Evolutionary conservation across 2,329 filamentous ascomycete species (phyloP).

Genomic region (Arthrobotrys conoides): DNA sequence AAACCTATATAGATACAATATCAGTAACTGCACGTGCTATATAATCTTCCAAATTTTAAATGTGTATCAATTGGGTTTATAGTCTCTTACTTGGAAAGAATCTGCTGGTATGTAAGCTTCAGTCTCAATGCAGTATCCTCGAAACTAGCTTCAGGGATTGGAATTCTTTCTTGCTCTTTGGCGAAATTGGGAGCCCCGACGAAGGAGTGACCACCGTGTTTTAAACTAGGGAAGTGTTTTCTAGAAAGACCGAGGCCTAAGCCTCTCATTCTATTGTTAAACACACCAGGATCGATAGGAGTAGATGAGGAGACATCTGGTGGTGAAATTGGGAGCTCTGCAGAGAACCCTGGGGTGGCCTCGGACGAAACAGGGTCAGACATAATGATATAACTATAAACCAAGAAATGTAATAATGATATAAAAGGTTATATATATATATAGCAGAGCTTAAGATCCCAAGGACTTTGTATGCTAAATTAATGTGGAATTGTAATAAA

Average conservation of each 20-base stretch:
- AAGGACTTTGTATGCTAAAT: background rate
- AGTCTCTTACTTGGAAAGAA: slow-evolving; percentile 27
- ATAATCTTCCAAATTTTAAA: background rate
- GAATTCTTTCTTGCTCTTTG: background rate
- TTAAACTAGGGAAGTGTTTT: background rate
- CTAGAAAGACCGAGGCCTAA: slow-evolving; percentile 15
- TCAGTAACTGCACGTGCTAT: background rate
- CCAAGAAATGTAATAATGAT: background rate
- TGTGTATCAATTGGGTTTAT: too few relatives aligned
- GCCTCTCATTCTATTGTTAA: slow-evolving; percentile 29
- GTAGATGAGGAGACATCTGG: background rate
- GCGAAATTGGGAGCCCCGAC: background rate
- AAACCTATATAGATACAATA: slow-evolving; percentile 1
- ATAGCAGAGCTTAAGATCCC: background rate
- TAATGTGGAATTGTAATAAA: background rate
- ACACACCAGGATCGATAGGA: slow-evolving; percentile 32
- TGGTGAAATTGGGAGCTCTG: background rate
- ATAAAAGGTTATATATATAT: background rate
- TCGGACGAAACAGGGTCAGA: background rate
- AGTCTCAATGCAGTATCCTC: slow-evolving; percentile 39
- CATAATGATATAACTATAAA: background rate
- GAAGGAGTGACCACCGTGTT: background rate
- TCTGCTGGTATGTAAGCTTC: slow-evolving; percentile 24
- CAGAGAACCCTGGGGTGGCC: background rate
- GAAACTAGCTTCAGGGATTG: slow-evolving; percentile 9